Percentiles rank a stretch among this genome's conserved stretches.
These are phyloP conservation scores for Geranomyces variabilis DNA, from an alignment of 192 early-diverging fungal genomes.

Conservation along the genomic window DNA sequence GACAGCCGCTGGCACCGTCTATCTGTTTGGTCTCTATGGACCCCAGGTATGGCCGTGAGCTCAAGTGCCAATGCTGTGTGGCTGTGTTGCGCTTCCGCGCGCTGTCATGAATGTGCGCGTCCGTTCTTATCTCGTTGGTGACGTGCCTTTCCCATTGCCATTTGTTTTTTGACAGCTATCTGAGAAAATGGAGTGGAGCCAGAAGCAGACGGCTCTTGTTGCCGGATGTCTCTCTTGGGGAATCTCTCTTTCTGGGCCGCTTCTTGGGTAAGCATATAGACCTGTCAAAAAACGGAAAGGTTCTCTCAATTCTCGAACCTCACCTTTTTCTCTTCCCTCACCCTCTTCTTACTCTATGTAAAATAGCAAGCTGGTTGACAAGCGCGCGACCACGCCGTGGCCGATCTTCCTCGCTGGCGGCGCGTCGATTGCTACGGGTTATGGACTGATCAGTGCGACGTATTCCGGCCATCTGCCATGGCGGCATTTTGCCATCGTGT, in stretches of 20 bases:
- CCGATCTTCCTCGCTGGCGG: not conserved
- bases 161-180: not conserved
- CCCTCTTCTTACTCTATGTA: not conserved
- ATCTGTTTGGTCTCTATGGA: conserved; percentile 1
- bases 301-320: no score
- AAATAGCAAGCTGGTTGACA: not conserved
- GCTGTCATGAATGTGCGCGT: not conserved
- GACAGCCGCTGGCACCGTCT: not conserved
- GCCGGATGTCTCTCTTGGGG: not conserved
- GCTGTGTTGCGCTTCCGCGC: no score
- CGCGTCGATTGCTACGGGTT: not conserved
- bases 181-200: not conserved
- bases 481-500: not conserved
- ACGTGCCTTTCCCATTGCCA: not conserved
- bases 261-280: not conserved
- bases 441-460: not conserved
- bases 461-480: not conserved
- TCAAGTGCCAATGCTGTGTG: no score
- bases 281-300: no score
- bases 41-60: not conserved
- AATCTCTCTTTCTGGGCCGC: not conserved
- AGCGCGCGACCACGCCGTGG: not conserved
- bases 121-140: not conserved
- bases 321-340: no score
- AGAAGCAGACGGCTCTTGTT: not conserved